phyloP scores from a whole-genome alignment of 2,329 filamentous ascomycete genomes.

The Eutypa lata region DNA sequence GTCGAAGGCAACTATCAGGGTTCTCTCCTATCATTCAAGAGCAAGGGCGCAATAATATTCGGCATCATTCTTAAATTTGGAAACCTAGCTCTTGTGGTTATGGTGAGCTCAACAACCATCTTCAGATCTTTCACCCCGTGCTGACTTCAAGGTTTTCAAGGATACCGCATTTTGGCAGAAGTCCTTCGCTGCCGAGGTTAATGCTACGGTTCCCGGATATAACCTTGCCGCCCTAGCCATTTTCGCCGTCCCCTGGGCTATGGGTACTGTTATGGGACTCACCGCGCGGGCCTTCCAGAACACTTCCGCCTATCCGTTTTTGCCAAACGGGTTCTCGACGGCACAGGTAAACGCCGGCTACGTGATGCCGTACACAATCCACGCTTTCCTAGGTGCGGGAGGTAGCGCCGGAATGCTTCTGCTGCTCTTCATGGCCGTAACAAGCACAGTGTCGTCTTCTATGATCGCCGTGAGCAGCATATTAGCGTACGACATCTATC shows the following conservation, averaged over 20 bases:
- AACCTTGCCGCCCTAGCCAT: conserved; percentile 42
- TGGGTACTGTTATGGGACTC: conserved; percentile 45
- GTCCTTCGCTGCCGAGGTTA: conserved; percentile 45
- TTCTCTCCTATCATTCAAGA: conserved; percentile 47
- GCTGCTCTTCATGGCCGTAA: conserved; percentile 49
- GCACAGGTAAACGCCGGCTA: conserved; percentile 40
- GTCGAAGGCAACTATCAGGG: conserved; percentile 44
- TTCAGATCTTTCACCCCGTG: neutral
- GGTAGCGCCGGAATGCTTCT: conserved; percentile 43
- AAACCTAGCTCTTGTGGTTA: conserved; percentile 46
- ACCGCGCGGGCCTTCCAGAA: conserved; percentile 41
- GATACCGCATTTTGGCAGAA: conserved; percentile 53
- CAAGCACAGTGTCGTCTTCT: conserved; percentile 45
- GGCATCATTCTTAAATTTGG: conserved; percentile 46
- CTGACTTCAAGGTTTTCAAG: conserved; percentile 16
- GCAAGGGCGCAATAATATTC: conserved; percentile 39
- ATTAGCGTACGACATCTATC: conserved; percentile 47
- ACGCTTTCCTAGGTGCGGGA: conserved; percentile 39
- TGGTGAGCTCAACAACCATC: conserved; percentile 27
- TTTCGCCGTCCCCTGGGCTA: conserved; percentile 44
- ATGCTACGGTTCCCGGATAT: conserved; percentile 44
- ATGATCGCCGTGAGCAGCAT: conserved; percentile 51
- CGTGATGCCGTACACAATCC: conserved; percentile 44
- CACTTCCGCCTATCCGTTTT: conserved; percentile 42
- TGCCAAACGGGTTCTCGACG: conserved; percentile 36